Percentiles rank a stretch among this genome's conserved stretches.
Evolutionary conservation across 2,329 filamentous ascomycete genomes (phyloP).

Genomic region (Hypomyces perniciosus): DNA sequence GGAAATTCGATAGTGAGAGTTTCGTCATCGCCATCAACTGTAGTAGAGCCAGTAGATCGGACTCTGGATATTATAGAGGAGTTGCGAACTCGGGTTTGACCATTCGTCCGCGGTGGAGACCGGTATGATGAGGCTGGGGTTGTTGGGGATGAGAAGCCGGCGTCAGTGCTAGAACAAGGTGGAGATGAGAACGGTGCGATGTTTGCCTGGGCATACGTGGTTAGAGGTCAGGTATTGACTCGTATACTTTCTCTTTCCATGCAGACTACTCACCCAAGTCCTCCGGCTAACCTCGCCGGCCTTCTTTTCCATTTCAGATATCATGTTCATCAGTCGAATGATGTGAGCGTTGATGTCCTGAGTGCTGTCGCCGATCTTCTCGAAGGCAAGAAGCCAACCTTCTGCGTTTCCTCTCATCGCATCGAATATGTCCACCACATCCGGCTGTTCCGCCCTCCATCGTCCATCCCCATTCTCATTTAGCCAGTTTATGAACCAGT

Average conservation of each 20-base stretch:
- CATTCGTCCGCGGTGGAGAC: neutral
- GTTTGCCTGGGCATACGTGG: constrained; percentile 12
- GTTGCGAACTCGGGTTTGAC: neutral
- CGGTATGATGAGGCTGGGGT: neutral
- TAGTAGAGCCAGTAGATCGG: constrained; percentile 14
- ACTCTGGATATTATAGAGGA: constrained; percentile 13
- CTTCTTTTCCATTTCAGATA: constrained; percentile 79
- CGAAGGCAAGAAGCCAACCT: constrained; percentile 79
- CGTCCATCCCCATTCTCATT: constrained; percentile 56
- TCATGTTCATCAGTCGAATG: constrained; percentile 66
- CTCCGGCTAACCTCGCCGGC: constrained; percentile 77
- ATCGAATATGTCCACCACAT: constrained; percentile 66
- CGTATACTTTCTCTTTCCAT: no score
- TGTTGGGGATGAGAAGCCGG: constrained; percentile 8
- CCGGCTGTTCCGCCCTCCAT: constrained; percentile 56
- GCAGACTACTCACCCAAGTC: constrained; percentile 54
- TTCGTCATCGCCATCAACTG: constrained; percentile 11
- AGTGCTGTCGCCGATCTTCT: constrained; percentile 67
- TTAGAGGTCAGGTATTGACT: neutral
- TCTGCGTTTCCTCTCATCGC: constrained; percentile 92
- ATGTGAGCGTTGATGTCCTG: constrained; percentile 64
- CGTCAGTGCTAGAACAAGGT: neutral
- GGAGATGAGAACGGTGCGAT: constrained; percentile 19
- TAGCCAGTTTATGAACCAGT: constrained; percentile 72
- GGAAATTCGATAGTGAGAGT: constrained; percentile 18